Evolutionary conservation across 306 rosid species (phyloP).

Genomic region (Oxytropis ochrocephala): DNA sequence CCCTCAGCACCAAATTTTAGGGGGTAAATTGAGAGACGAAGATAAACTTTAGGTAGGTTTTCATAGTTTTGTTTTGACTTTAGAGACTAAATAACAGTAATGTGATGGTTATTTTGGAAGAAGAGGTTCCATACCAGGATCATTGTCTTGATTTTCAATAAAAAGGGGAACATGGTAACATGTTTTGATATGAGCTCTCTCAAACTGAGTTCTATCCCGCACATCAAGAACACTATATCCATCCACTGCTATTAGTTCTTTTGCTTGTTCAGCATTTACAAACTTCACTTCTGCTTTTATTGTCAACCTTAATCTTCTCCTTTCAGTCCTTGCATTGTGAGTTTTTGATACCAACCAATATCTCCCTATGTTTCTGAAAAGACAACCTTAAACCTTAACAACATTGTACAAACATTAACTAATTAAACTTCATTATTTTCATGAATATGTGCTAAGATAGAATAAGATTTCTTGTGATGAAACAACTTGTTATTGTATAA

Average conservation of each 20-base stretch:
- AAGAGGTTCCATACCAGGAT: slow-evolving; percentile 41
- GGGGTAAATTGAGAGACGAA: too few relatives aligned
- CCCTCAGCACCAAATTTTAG: too few relatives aligned
- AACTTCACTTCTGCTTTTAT: slow-evolving; percentile 66
- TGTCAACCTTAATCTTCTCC: slow-evolving; percentile 32
- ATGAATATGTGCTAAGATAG: too few relatives aligned
- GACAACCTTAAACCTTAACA: slow-evolving; percentile 38
- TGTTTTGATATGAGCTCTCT: slow-evolving; percentile 80
- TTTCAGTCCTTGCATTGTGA: slow-evolving; percentile 46
- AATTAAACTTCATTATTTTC: neutral
- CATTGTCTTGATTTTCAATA: slow-evolving; percentile 77
- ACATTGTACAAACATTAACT: slow-evolving; percentile 14
- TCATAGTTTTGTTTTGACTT: too few relatives aligned
- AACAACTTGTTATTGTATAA: neutral
- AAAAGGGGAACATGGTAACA: slow-evolving; percentile 85
- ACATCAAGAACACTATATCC: slow-evolving; percentile 77
- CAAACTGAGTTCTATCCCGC: slow-evolving; percentile 65
- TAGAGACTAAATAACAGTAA: too few relatives aligned
- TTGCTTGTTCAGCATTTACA: slow-evolving; percentile 75
- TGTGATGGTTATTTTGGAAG: neutral
- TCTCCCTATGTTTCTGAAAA: slow-evolving; percentile 62
- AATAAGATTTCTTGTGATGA: neutral
- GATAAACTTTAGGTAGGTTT: neutral
- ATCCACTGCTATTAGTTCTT: slow-evolving; percentile 53
- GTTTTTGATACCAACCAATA: slow-evolving; percentile 51